Evolutionary conservation across 768 basidiomycete species (phyloP), one percentile per base, ranked within the genome.

Genomic region (Suillus subaureus): DNA sequence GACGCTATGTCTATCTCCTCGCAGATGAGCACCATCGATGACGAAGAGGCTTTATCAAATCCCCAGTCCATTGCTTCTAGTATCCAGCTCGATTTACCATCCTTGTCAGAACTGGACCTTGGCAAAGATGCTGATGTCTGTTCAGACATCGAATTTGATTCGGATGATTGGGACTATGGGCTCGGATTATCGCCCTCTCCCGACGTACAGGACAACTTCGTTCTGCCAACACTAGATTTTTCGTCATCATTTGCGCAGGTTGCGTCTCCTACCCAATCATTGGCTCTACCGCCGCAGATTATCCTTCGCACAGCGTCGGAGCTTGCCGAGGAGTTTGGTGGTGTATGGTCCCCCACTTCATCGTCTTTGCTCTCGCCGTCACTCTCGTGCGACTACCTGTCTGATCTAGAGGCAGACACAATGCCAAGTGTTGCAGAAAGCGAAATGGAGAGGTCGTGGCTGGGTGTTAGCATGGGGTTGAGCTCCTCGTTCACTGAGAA

Each of bases 211-310:
- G 79, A 85, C 23, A 91, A 91, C 3, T 85, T 96, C 65, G 76
- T 94, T 13, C 78, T 94, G n/a, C 92, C 93, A 6, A 90, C 87
- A 1, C 82, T 93, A 61, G 91, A 93, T 73, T 84, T 91, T 68
- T 90, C 90, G 0, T 83, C 87, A 6, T 76, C 81, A 9, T 84
- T 83, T 33, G 49, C 69, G 16, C 63, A 61, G 9, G 61, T 64
- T 9, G 35, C 55, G 23, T 33, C 62, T 31, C 45, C 61, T 45
- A 63, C 63, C 37, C 35, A 56, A 16, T 28, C 47, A 23, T 21
- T 18, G 65, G 51, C 66, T 0, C 35, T 42, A 1, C 66, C 65
- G 40, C 69, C 69, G 61, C 68, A 68, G 23, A 54, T 70, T 9
- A 40, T 70, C 23, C 65, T 78, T 40, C 70, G 63, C 47, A 73